Evolutionary conservation across 352 stramenopile species (phyloP).

Genomic region (Phytophthora podocarpi): DNA sequence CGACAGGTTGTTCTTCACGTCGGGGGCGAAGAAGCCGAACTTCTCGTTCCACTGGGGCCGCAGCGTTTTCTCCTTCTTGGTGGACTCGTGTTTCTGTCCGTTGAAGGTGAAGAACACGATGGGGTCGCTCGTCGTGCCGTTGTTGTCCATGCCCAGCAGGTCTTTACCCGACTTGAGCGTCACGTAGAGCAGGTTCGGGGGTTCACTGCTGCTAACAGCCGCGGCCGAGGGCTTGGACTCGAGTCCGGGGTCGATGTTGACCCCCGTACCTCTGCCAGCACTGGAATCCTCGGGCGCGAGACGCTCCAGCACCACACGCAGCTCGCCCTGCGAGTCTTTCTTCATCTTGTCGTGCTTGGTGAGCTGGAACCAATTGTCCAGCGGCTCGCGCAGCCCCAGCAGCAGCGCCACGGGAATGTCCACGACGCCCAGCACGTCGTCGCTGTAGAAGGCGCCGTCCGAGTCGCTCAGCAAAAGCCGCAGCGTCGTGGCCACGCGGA

Average conservation of each 20-base stretch:
- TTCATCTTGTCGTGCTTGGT: conserved; percentile 73
- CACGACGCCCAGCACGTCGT: conserved; percentile 71
- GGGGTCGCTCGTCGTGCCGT: conserved; percentile 86
- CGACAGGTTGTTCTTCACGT: conserved; percentile 56
- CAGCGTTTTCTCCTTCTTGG: conserved; percentile 75
- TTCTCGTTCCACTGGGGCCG: conserved; percentile 82
- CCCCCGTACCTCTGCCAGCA: conserved; percentile 25
- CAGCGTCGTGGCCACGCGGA: conserved; percentile 69
- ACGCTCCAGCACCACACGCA: conserved; percentile 57
- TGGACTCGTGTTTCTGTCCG: conserved; percentile 84
- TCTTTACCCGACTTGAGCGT: conserved; percentile 78
- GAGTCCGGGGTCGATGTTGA: conserved; percentile 24
- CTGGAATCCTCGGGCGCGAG: conserved; percentile 10
- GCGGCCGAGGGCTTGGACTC: conserved; percentile 26
- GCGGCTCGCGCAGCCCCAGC: conserved; percentile 33
- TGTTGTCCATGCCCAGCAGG: conserved; percentile 85
- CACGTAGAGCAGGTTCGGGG: conserved; percentile 74
- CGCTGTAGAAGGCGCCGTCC: conserved; percentile 62
- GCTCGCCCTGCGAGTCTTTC: conserved; percentile 66
- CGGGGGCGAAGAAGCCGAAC: conserved; percentile 71
- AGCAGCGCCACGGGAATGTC: conserved; percentile 73
- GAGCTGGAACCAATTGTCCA: conserved; percentile 80
- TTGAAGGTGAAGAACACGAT: conserved; percentile 80
- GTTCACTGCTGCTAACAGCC: conserved; percentile 18
- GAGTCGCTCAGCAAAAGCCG: conserved; percentile 58